These are phyloP conservation scores for Echinochloa phyllopogon DNA, from an alignment of 176 grass and related monocot genomes.

Conservation along the genomic window DNA sequence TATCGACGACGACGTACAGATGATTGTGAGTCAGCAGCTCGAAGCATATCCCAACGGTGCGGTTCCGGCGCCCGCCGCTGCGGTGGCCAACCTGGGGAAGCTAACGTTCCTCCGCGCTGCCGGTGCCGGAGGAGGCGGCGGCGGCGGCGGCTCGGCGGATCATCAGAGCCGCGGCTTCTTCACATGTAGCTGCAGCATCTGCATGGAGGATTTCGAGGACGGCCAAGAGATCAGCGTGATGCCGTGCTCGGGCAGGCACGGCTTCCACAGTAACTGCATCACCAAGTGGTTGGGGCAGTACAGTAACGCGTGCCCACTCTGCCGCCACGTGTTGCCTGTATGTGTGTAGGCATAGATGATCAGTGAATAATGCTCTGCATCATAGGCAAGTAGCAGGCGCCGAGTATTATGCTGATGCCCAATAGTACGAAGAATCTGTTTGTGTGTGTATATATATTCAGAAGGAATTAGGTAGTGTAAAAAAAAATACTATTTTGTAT, in stretches of 20 bases:
- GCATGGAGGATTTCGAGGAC: constrained; percentile 1
- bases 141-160: background rate
- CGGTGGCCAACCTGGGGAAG: background rate
- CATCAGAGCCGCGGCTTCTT: background rate
- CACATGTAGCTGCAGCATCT: constrained; percentile 11
- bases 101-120: background rate
- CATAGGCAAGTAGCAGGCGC: too few species aligned
- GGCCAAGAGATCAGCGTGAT: constrained; percentile 3
- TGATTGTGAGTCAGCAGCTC: background rate
- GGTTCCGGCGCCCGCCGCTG: background rate
- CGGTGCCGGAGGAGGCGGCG: background rate
- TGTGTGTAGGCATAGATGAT: too few species aligned
- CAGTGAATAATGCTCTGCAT: too few species aligned
- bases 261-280: constrained; percentile 20
- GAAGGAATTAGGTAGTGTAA: too few species aligned
- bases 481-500: too few species aligned
- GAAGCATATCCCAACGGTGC: background rate
- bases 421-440: too few species aligned
- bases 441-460: too few species aligned
- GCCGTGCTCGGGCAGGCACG: constrained; percentile 19
- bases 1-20: background rate
- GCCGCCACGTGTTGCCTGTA: constrained; percentile 21
- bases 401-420: too few species aligned
- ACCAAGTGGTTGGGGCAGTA: background rate
- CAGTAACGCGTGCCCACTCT: constrained; percentile 29